Conservation (phyloP, 1,284 basidiomycete genomes). For the Apiotrichum gracile region DNA sequence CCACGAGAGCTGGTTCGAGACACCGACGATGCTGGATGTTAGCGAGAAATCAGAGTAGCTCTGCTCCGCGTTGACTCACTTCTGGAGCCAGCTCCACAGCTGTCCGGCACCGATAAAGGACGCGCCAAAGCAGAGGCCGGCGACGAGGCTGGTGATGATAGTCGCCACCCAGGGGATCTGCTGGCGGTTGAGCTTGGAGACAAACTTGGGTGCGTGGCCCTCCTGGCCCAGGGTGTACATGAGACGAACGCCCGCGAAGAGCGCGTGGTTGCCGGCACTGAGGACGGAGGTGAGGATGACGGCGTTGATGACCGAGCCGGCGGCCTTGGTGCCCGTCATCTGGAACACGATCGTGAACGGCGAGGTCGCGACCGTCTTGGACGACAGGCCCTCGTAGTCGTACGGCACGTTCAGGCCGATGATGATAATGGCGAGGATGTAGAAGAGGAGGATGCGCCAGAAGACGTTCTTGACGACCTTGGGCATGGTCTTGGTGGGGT, state of each 20-base stretch:
- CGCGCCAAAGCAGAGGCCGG: constrained; percentile 54
- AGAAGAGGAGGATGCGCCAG: constrained; percentile 65
- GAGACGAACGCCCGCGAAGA: constrained; percentile 54
- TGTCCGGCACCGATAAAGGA: constrained; percentile 50
- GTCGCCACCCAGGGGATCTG: constrained; percentile 68
- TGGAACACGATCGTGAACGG: constrained; percentile 70
- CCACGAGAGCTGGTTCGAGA: constrained; percentile 54
- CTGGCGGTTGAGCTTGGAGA: constrained; percentile 59
- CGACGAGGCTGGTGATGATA: constrained; percentile 34
- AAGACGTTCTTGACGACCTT: constrained; percentile 71
- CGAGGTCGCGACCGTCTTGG: constrained; percentile 60
- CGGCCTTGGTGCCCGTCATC: constrained; percentile 64
- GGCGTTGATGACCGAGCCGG: constrained; percentile 64
- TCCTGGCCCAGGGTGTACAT: constrained; percentile 52
- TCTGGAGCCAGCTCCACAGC: constrained; percentile 14
- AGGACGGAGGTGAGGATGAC: constrained; percentile 53
- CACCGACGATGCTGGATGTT: constrained; percentile 18
- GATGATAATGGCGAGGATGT: constrained; percentile 57
- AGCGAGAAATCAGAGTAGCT: not conserved
- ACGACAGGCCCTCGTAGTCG: constrained; percentile 57
- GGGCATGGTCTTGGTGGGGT: constrained; percentile 67
- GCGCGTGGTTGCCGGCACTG: constrained; percentile 54
- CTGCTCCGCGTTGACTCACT: not conserved
- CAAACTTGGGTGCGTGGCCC: constrained; percentile 52
- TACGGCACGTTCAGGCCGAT: constrained; percentile 74